Evolutionary conservation across 768 basidiomycete genomes (phyloP), one percentile per base, ranked within the genome.

Genomic region (Hebeloma cylindrosporum): DNA sequence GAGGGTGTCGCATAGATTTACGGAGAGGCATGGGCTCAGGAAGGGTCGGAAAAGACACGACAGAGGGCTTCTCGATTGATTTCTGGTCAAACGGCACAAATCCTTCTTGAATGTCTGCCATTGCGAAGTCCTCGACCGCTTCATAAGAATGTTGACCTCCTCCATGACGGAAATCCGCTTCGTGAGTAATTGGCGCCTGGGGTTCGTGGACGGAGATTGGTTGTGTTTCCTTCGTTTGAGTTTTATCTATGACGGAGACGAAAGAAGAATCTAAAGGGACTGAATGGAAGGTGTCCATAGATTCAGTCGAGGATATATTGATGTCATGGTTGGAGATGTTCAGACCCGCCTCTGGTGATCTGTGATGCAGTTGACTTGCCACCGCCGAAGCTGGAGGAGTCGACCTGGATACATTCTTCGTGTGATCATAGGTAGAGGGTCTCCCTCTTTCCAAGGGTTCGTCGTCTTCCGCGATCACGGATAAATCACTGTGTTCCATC

Each of bases 391-490:
- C 25, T 27, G 22, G 11, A 17, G 22, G 10, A 13, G 32, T 23
- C 22, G 31, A 9, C 5, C 27, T 44, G 6, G 26, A n/a, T 11
- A 36, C n/a, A 23, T 10, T 29, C 14, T 31, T 28, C 29, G 21
- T 14, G 22, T n/a, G 40, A 29, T 21, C 47, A 22, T 48, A 32
- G 27, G 39, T 59, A 6, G 65, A 69, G 3, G 27, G 41, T 26
- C 56, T 58, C 47, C 60, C 72, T 9, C 62, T 60, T 43, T 86
- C 82, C 3, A 61, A 61, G 2, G 67, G 68, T 54, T 86, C 82
- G 36, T 89, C 86, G 40, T 79, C 85, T 64, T 88, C 86, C 0
- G 75, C 79, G 43, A 88, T 87, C 42, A 84, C 72, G 21, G 85
- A 88, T 26, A 89, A 62, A 39, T 81, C 77, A 31, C 71, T 73